phyloP scores from a whole-genome alignment of 2,329 filamentous ascomycete species.

The Zymoseptoria passerinii region DNA sequence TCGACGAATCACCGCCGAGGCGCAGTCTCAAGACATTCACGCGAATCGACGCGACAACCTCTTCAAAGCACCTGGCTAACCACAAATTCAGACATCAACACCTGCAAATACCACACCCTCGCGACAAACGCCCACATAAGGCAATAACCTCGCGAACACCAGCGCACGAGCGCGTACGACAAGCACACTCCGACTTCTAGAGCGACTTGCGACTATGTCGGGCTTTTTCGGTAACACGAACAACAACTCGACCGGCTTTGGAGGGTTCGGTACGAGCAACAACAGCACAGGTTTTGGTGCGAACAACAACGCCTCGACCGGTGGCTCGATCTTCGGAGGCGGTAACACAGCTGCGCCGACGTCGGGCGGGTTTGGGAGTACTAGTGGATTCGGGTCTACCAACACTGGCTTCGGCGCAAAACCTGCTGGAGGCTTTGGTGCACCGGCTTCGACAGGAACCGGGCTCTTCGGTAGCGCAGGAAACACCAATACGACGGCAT shows the following conservation, averaged over 20 bases:
- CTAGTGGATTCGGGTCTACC: slow-evolving; percentile 11
- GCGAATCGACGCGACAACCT: not conserved
- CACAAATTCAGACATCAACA: not conserved
- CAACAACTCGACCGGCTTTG: slow-evolving; percentile 17
- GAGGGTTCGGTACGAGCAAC: slow-evolving; percentile 9
- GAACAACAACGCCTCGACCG: slow-evolving; percentile 14
- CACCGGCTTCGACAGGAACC: slow-evolving; percentile 23
- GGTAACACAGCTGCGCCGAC: slow-evolving; percentile 15
- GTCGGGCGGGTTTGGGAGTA: slow-evolving; percentile 6
- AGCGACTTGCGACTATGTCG: slow-evolving; percentile 10
- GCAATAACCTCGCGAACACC: slow-evolving; percentile 26
- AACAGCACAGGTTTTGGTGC: slow-evolving; percentile 9
- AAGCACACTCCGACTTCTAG: not conserved
- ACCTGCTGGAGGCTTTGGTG: slow-evolving; percentile 15
- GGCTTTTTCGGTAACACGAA: slow-evolving; percentile 19
- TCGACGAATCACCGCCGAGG: not conserved
- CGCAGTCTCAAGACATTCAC: not conserved
- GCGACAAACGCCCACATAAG: not conserved
- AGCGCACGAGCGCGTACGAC: slow-evolving; percentile 28
- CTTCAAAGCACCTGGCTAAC: not conserved
- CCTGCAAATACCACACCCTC: not conserved
- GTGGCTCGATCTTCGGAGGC: slow-evolving; percentile 15
- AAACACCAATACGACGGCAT: slow-evolving; percentile 15
- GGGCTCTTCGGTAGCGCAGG: slow-evolving; percentile 23
- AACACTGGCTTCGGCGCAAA: slow-evolving; percentile 22